phyloP scores from a whole-genome alignment of 2,329 filamentous ascomycete genomes.

The Paraphaeosphaeria sporulosa region DNA sequence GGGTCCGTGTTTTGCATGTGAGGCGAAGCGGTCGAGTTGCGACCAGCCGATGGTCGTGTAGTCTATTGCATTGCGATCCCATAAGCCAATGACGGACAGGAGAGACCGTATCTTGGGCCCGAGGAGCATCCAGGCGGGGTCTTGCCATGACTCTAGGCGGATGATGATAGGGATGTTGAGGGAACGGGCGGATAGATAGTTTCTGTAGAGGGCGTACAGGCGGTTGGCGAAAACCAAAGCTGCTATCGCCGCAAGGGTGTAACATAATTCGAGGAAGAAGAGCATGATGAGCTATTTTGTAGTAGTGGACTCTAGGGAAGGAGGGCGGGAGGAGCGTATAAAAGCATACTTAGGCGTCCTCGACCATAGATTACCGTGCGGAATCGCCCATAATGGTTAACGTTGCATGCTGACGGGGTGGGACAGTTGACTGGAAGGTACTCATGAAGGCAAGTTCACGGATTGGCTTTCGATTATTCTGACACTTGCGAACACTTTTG shows the following conservation, averaged over 20 bases:
- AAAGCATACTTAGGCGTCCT: not conserved
- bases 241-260: not conserved
- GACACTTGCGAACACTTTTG: not conserved
- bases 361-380: not conserved
- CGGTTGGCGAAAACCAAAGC: not conserved
- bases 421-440: not conserved
- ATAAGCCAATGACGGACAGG: not conserved
- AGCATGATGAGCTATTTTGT: not conserved
- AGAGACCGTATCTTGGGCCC: not conserved
- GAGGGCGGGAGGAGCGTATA: not conserved
- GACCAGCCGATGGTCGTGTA: conserved; percentile 3
- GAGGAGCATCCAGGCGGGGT: conserved; percentile 4
- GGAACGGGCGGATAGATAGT: not conserved
- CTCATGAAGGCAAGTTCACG: not conserved
- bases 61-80: not conserved
- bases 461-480: not conserved
- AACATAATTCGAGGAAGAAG: not conserved
- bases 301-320: not conserved
- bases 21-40: not conserved
- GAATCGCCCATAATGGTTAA: not conserved
- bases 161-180: conserved; percentile 3
- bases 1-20: not conserved
- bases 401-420: not conserved
- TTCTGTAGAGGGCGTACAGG: conserved; percentile 1
- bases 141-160: conserved; percentile 4